phyloP scores from a whole-genome alignment of 108 stramenopile genomes.

The Cyclotella atomus region DNA sequence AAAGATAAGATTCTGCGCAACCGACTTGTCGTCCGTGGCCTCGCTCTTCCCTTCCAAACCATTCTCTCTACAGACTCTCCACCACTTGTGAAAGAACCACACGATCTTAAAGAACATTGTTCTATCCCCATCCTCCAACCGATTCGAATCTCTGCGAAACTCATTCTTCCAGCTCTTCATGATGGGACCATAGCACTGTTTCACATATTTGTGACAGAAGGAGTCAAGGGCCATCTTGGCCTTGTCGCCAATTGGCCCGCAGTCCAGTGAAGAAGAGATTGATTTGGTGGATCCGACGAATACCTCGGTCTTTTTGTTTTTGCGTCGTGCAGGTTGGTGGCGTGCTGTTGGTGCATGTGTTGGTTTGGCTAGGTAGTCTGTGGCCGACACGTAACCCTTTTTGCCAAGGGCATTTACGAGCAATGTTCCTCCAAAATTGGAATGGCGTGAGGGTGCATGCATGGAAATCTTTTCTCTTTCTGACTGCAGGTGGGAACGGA shows the following conservation, averaged over 20 bases:
- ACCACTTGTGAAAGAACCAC: slow-evolving; percentile 91
- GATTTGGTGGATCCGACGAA: slow-evolving; percentile 71
- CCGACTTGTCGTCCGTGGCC: slow-evolving; percentile 9
- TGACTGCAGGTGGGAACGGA: slow-evolving; percentile 55
- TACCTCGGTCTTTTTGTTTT: slow-evolving; percentile 62
- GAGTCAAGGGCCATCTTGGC: slow-evolving; percentile 65
- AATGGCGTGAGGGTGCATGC: slow-evolving; percentile 66
- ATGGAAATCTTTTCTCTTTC: slow-evolving; percentile 56
- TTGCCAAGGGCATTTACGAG: slow-evolving; percentile 53
- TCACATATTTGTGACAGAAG: slow-evolving; percentile 74
- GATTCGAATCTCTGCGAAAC: slow-evolving; percentile 83
- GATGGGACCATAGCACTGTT: slow-evolving; percentile 82
- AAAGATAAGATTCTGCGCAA: slow-evolving; percentile 69
- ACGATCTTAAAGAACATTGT: slow-evolving; percentile 77
- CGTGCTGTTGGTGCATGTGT: slow-evolving; percentile 1
- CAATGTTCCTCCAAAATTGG: slow-evolving; percentile 86
- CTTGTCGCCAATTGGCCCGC: slow-evolving; percentile 55
- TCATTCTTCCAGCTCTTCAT: slow-evolving; percentile 92
- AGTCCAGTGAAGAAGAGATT: slow-evolving; percentile 9
- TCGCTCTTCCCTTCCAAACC: neutral
- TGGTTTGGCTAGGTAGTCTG: slow-evolving; percentile 18
- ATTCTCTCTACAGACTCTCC: slow-evolving; percentile 50
- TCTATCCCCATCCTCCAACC: slow-evolving; percentile 83
- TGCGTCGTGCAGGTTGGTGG: slow-evolving; percentile 33
- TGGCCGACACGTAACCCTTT: slow-evolving; percentile 57